Percentiles rank a stretch among this genome's conserved stretches.
Conservation (phyloP, 169 alveolate genomes). For the Cyclospora cayetanensis region DNA sequence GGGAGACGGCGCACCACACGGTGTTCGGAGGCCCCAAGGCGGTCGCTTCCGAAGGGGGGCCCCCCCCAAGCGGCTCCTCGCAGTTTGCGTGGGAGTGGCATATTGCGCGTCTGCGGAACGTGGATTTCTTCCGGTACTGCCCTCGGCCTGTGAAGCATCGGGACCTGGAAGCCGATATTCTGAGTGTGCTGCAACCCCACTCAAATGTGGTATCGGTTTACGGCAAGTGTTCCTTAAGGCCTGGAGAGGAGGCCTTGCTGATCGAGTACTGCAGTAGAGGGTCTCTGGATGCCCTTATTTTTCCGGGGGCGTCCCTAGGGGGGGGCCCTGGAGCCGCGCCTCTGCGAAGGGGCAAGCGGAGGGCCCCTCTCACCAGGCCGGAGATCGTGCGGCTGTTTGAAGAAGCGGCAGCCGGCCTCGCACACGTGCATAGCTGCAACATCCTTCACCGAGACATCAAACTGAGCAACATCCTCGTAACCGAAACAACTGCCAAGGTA, state of each 20-base stretch:
- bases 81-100: background rate
- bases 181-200: slow-evolving; percentile 32
- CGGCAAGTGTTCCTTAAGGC: slow-evolving; percentile 28
- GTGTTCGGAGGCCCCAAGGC: too few relatives aligned
- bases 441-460: slow-evolving; percentile 43
- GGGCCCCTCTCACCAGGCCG: slow-evolving; percentile 21
- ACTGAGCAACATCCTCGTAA: slow-evolving; percentile 48
- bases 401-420: slow-evolving; percentile 29
- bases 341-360: background rate
- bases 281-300: background rate
- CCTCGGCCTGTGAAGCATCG: slow-evolving; percentile 52
- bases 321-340: background rate
- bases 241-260: slow-evolving; percentile 47
- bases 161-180: slow-evolving; percentile 55
- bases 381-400: background rate
- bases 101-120: background rate
- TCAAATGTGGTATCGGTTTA: background rate
- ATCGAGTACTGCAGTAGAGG: slow-evolving; percentile 34
- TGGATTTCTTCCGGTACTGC: slow-evolving; percentile 46
- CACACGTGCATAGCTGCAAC: slow-evolving; percentile 15
- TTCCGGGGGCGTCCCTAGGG: background rate
- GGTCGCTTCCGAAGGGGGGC: background rate
- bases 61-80: background rate
- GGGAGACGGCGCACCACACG: background rate
- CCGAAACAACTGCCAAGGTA: too few relatives aligned